Conservation (phyloP, 306 rosid genomes). For the barrel medic (Medicago truncatula) region MtrunA17r5.0-ANR NC_053043.1:10254501-10255000, state of each 20-base stretch:
- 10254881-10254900: too few relatives aligned
- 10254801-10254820: background rate
- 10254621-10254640: slow-evolving; percentile 43
- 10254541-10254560: background rate
- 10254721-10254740: background rate
- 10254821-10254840: background rate
- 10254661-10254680: slow-evolving; percentile 53
- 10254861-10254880: background rate
- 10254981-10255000: background rate
- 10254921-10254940: too few relatives aligned
- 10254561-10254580: slow-evolving; percentile 38
- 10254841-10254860: background rate
- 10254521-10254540: background rate
- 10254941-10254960: too few relatives aligned
- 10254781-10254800: background rate
- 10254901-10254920: too few relatives aligned
- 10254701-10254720: background rate
- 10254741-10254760: background rate
- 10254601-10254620: slow-evolving; percentile 41
- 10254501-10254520: slow-evolving; percentile 19
- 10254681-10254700: slow-evolving; percentile 38
- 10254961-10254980: too few relatives aligned
- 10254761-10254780: background rate
- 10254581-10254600: slow-evolving; percentile 37
- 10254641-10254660: slow-evolving; percentile 43